A percentile compares a stretch with the other conserved stretches of the same genome.
phyloP scores from a whole-genome alignment of 306 rosid genomes.

The Vigna trinervia region DNA sequence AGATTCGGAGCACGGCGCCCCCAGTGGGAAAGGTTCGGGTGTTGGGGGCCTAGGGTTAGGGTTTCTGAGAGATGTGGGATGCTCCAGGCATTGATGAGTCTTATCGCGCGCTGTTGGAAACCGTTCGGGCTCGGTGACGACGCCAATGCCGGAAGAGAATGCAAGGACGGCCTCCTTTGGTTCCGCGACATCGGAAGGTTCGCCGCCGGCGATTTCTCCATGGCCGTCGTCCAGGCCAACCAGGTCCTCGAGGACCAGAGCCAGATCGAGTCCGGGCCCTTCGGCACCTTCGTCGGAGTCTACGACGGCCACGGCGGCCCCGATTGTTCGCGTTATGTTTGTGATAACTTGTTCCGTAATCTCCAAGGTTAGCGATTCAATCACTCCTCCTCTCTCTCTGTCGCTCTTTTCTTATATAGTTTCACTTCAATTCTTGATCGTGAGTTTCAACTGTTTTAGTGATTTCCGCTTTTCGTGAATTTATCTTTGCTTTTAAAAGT shows the following conservation, averaged over 20 bases:
- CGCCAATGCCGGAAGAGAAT: conserved; percentile 61
- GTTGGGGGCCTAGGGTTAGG: conserved; percentile 58
- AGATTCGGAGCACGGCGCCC: conserved; percentile 29
- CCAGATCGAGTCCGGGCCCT: conserved; percentile 87
- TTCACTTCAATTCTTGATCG: conserved; percentile 14
- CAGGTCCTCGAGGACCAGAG: conserved; percentile 89
- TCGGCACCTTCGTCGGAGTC: conserved; percentile 86
- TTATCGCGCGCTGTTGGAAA: conserved; percentile 81
- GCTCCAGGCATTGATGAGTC: conserved; percentile 87
- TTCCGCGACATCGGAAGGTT: conserved; percentile 67
- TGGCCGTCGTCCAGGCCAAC: conserved; percentile 92
- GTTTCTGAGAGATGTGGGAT: conserved; percentile 94
- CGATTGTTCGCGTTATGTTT: conserved; percentile 77
- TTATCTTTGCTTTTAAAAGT: neutral
- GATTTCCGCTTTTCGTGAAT: conserved; percentile 50
- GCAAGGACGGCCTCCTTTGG: conserved; percentile 77
- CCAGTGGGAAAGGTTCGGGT: conserved; percentile 43
- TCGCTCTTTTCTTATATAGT: neutral
- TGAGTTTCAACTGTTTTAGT: conserved; percentile 38
- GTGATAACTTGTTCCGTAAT: conserved; percentile 74
- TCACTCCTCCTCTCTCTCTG: neutral
- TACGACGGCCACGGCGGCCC: conserved; percentile 95
- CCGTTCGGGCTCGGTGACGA: conserved; percentile 69
- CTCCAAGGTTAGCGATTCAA: conserved; percentile 68
- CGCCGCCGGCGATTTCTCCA: conserved; percentile 82